phyloP scores from a whole-genome alignment of 768 basidiomycete genomes.

The Russula sp. region DNA sequence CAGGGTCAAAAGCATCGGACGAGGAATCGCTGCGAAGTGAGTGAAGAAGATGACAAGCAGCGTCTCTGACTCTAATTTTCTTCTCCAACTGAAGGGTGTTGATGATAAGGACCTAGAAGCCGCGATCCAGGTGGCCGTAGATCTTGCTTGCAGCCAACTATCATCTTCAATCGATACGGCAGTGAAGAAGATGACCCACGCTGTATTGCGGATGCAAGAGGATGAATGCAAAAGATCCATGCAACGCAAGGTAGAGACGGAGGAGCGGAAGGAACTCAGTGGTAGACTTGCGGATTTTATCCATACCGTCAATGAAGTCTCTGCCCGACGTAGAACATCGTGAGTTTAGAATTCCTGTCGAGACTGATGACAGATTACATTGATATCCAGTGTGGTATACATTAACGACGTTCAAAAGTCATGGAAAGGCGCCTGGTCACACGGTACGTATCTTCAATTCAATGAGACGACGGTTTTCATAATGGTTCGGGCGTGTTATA shows the following conservation, averaged over 20 bases:
- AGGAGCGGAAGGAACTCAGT: background rate
- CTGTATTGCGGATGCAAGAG: constrained; percentile 18
- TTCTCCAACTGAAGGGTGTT: constrained; percentile 8
- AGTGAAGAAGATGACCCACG: background rate
- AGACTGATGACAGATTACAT: background rate
- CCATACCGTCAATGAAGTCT: background rate
- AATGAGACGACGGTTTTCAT: background rate
- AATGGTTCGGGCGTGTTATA: background rate
- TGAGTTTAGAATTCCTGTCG: background rate
- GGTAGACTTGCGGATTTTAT: constrained; percentile 1
- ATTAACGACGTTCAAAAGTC: background rate
- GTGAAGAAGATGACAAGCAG: background rate
- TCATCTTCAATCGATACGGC: background rate
- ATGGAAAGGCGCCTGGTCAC: background rate
- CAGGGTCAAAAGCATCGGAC: no score
- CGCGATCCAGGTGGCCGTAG: background rate
- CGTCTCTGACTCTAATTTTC: constrained; percentile 18
- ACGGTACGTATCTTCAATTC: background rate
- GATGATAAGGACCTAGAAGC: constrained; percentile 1
- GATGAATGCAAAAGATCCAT: constrained; percentile 1
- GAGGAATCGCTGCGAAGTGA: constrained; percentile 12
- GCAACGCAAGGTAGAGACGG: background rate
- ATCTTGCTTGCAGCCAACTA: constrained; percentile 14
- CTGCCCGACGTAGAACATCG: background rate
- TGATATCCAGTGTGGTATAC: background rate